Percentiles rank a stretch among this genome's conserved stretches.
Conservation (phyloP, 306 rosid genomes). For the Clitoria ternatea region DNA sequence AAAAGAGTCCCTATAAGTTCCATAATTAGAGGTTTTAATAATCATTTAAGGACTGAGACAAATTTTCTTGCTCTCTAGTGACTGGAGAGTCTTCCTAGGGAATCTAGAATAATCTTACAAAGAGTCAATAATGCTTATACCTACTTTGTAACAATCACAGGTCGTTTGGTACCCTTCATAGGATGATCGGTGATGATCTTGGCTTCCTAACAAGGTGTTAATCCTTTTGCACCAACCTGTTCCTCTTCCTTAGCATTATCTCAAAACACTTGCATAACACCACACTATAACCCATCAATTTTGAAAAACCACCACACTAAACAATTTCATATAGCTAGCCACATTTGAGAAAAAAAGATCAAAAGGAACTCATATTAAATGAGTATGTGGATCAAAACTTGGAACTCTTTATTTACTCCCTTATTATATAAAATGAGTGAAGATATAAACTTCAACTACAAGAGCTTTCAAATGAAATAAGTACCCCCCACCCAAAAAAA, state of each 20-base stretch:
- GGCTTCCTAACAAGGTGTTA: conserved; percentile 51
- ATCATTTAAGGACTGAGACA: conserved; percentile 60
- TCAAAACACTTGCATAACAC: conserved; percentile 35
- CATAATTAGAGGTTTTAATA: conserved; percentile 39
- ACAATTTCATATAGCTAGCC: background rate
- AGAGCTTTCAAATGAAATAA: no score
- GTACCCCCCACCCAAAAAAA: no score
- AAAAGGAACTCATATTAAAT: conserved; percentile 7
- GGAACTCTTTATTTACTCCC: no score
- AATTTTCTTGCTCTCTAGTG: conserved; percentile 58
- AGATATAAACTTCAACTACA: no score
- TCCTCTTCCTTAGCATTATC: conserved; percentile 83
- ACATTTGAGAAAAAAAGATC: conserved; percentile 3
- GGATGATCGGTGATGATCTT: conserved; percentile 35
- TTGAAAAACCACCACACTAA: background rate
- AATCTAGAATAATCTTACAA: conserved; percentile 53
- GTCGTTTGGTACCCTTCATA: conserved; percentile 52
- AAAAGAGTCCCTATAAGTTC: conserved; percentile 26
- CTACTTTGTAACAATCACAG: conserved; percentile 78
- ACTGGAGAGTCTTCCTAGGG: conserved; percentile 47
- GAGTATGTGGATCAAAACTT: no score
- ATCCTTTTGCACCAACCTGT: conserved; percentile 67
- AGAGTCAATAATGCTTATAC: conserved; percentile 71
- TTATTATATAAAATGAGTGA: no score
- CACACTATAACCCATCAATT: background rate